Evolutionary conservation across 2,329 filamentous ascomycete genomes (phyloP), one percentile per base, ranked within the genome.

Genomic region (Colletotrichum spaethianum): DNA sequence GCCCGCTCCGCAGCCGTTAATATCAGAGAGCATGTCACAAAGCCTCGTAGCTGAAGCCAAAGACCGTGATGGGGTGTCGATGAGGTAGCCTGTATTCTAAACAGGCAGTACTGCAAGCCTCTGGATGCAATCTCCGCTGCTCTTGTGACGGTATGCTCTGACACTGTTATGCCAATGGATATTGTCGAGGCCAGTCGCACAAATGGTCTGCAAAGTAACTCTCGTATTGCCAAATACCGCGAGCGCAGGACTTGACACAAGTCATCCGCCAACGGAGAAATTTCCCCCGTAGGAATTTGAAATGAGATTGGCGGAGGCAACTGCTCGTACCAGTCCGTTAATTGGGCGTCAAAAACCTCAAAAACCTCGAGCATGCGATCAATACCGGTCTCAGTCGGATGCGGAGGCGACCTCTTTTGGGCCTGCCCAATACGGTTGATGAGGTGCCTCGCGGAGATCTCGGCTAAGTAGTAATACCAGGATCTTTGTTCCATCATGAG

Each of bases 401-500:
- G 55, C 3, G 62, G 61, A 1, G 72, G 61, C 0, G 56, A 52
- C 3, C 70, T 38, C 2, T 59, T 57, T 26, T 73, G 65, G 1
- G 70, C 57, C 2, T 65, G 61, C 14, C 44, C 62, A 20, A 74
- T 68, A 38, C 65, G 72, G 26, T 56, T 70, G n/a, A 61, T 52
- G 31, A 74, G 72, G 4, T 63, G 70, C 9, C 65, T 44, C 3
- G 72, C 70, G 5, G 72, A 61, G 16, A 74, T 66, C 44, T 74
- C 72, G 48, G 72, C 72, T 3, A 74, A 44, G 18, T 73, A 74
- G 46, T 74, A 74, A 18, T 74, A 72, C 72, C 72, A 74, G 31
- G 42, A 74, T 28, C 72, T 36, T 23, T 74, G 64, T 7, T 74
- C 72, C 68, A 44, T 57, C 46, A 70, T 44, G n/a, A 70, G 65